A percentile compares a stretch with the other conserved stretches of the same genome.
Evolutionary conservation across 805 yeast species (phyloP).

Genomic region (Saccharomyces mikatae): DNA sequence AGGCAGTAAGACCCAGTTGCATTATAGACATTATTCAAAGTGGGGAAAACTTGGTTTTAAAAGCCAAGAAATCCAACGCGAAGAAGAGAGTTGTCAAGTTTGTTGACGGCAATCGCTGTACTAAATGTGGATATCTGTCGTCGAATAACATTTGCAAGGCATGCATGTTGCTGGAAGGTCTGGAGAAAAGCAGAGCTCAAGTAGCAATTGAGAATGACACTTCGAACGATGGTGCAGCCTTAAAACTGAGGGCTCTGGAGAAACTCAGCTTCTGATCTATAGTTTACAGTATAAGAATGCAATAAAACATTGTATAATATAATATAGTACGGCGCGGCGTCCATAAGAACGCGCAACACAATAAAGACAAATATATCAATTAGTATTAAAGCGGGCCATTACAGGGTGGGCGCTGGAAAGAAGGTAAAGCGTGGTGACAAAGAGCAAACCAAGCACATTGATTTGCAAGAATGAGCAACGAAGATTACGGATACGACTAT

Average conservation of each 20-base stretch:
- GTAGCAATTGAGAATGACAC: conserved; percentile 41
- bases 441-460: not conserved
- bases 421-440: not conserved
- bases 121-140: conserved; percentile 85
- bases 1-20: conserved; percentile 83
- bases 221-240: conserved; percentile 57
- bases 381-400: not conserved
- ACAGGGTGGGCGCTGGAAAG: not conserved
- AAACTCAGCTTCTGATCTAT: conserved; percentile 45
- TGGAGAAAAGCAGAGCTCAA: conserved; percentile 69
- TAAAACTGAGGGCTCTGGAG: conserved; percentile 52
- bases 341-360: not conserved
- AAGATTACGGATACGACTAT: conserved; percentile 72
- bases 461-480: conserved; percentile 30
- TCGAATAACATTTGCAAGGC: conserved; percentile 89
- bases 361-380: not conserved
- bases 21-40: conserved; percentile 90
- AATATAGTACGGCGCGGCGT: not conserved
- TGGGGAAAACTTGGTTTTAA: conserved; percentile 76
- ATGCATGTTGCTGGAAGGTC: conserved; percentile 76
- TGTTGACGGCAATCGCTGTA: conserved; percentile 69
- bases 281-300: not conserved
- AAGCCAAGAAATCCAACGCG: conserved; percentile 45
- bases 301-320: not conserved
- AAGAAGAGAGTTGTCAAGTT: conserved; percentile 30